phyloP scores from a whole-genome alignment of 257 asterid genomes.

The Dorcoceras hygrometricum region DNA sequence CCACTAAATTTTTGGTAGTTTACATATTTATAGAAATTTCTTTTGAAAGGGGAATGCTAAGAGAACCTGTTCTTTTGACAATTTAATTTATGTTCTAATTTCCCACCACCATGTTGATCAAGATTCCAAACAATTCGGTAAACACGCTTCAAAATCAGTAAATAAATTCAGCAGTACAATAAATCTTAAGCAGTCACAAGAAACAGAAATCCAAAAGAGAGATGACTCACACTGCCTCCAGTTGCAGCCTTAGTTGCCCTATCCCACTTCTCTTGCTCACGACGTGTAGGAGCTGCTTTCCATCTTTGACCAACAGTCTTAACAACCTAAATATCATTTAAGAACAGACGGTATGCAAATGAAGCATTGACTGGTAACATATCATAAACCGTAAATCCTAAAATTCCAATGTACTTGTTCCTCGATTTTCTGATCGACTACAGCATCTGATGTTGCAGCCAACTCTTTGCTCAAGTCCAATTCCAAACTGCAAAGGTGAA shows the following conservation, averaged over 20 bases:
- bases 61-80: too few relatives aligned
- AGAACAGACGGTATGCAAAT: conserved; percentile 19
- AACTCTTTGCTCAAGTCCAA: conserved; percentile 71
- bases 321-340: conserved; percentile 41
- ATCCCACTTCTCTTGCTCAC: conserved; percentile 93
- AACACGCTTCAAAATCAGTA: conserved; percentile 16
- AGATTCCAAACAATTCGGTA: not conserved
- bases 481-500: conserved; percentile 57
- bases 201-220: not conserved
- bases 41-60: too few relatives aligned
- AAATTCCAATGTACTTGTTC: conserved; percentile 43
- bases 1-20: not conserved
- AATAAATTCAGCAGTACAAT: not conserved
- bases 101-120: not conserved
- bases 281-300: conserved; percentile 94
- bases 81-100: too few relatives aligned
- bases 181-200: conserved; percentile 9
- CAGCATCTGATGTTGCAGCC: conserved; percentile 37
- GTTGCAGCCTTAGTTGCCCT: conserved; percentile 87
- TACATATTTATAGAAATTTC: too few relatives aligned
- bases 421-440: conserved; percentile 32
- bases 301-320: conserved; percentile 48
- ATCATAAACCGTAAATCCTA: conserved; percentile 13
- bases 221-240: conserved; percentile 79
- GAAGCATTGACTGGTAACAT: not conserved